These are phyloP conservation scores for Ceratocystis alfenasii DNA, from an alignment of 2,329 filamentous ascomycete genomes.

Conservation along the genomic window DNA sequence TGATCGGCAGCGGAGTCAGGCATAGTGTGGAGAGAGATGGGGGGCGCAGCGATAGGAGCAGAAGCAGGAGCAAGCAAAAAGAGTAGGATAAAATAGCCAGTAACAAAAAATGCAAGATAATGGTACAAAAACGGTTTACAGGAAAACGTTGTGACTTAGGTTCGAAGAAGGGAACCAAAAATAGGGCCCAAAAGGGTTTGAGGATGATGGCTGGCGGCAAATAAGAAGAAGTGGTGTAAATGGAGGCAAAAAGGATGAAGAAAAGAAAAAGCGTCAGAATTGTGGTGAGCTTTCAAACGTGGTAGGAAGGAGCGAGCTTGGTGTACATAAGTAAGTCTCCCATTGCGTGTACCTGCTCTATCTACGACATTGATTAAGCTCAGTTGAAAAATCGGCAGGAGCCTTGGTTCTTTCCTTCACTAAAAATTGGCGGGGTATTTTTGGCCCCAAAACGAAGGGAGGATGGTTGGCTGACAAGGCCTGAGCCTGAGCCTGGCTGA, in stretches of 20 bases:
- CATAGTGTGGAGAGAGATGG: conserved; percentile 27
- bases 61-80: not conserved
- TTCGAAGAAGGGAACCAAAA: not conserved
- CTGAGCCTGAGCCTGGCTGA: not conserved
- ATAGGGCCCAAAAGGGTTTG: not conserved
- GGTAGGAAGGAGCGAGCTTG: not conserved
- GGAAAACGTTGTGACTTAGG: not conserved
- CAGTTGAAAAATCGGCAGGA: conserved; percentile 14
- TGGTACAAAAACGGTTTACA: not conserved
- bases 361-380: conserved; percentile 8
- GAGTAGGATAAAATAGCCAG: not conserved
- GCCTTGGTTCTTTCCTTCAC: conserved; percentile 3
- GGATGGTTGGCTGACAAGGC: not conserved
- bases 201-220: conserved; percentile 1
- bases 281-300: not conserved
- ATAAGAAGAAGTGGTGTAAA: not conserved
- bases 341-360: not conserved
- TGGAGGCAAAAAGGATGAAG: not conserved
- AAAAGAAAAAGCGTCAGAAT: not conserved
- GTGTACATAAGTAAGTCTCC: not conserved
- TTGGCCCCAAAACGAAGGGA: conserved; percentile 1
- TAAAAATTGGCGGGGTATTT: conserved; percentile 5
- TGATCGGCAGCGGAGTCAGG: conserved; percentile 30
- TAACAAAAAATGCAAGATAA: not conserved
- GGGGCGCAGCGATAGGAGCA: not conserved